Evolutionary conservation across 345 rosid genomes (phyloP).

Genomic region (Citrus medica): DNA sequence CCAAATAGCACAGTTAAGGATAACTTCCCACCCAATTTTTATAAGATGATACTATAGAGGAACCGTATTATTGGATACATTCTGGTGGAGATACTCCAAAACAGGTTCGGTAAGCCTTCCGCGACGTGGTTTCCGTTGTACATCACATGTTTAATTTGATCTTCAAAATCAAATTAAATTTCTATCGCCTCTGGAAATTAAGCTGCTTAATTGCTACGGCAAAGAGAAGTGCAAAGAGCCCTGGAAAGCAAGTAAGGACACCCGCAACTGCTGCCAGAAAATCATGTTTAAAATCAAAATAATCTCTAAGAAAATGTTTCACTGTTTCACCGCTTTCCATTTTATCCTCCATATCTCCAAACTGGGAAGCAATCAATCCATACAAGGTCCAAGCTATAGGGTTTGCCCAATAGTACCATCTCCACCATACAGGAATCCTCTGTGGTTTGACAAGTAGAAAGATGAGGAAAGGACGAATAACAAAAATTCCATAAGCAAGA

Average conservation of each 20-base stretch:
- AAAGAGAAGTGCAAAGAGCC: slow-evolving; percentile 32
- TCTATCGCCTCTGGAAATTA: slow-evolving; percentile 40
- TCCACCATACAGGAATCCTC: slow-evolving; percentile 54
- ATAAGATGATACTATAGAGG: too few relatives aligned
- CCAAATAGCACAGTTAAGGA: slow-evolving; percentile 28
- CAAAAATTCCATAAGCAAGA: not conserved
- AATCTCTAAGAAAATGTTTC: slow-evolving; percentile 19
- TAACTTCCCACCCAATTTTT: not conserved
- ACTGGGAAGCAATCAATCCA: slow-evolving; percentile 40
- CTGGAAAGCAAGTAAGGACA: slow-evolving; percentile 17
- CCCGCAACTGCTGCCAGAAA: slow-evolving; percentile 34
- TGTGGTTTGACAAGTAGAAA: not conserved
- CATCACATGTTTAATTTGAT: too few relatives aligned
- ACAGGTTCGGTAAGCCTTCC: too few relatives aligned
- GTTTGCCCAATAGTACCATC: slow-evolving; percentile 48
- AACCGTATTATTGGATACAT: too few relatives aligned
- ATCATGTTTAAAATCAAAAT: slow-evolving; percentile 31
- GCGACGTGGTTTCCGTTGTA: too few relatives aligned
- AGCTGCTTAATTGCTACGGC: slow-evolving; percentile 24
- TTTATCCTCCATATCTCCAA: slow-evolving; percentile 21
- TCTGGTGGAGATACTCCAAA: not conserved
- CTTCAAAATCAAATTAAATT: not conserved
- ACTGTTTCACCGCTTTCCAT: slow-evolving; percentile 22
- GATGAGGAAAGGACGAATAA: not conserved
- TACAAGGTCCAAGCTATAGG: slow-evolving; percentile 45